Base-by-base conservation (phyloP, 1,284 basidiomycete genomes). In the Sporisorium sorghi region DNA sequence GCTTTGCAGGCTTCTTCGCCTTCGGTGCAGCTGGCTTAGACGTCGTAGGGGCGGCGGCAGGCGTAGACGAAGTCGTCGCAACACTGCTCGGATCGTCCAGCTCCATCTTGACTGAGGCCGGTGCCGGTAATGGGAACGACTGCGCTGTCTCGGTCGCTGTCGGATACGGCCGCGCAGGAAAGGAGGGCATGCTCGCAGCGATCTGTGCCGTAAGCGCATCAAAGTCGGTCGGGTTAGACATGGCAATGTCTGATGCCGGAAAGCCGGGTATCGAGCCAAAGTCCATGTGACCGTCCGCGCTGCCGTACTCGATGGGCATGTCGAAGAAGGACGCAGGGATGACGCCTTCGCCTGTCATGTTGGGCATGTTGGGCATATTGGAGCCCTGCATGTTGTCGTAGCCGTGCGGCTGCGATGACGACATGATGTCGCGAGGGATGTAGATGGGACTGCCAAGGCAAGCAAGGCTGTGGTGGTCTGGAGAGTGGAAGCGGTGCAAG, bases 311-410 rank as follows among this genome's bases (percentile, higher is more conserved):
- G 26, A 74, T 56, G 7, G 72, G 72, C 52, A 69, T 61, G 33
- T 74, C 72, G 53, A 74, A 74, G 56, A 74, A 74, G 30, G 66
- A 69, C 0, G 62, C 58, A 3, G 72, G 66, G 21, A 74, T 61
- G 39, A 59, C 62, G 39, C 72, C 62, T 57, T 62, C 56, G 33
- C 58, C 53, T 15, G 40, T 39, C 24, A 40, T 58, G 26, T 46
- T 44, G 4, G 55, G 55, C 52, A 56, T 50, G n/a, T n/a, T n/a
- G n/a, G n/a, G n/a, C 24, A 40, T 58, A 21, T 46, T 44, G 4
- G 55, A n/a, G n/a, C n/a, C n/a, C n/a, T n/a, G 55, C 52, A 56
- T 50, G 49, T 21, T 44, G 35, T 32, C 57, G 30, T 49, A 44
- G 21, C 14, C 52, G 14, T 46, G 59, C 19, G 44, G 19, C 30